Evolutionary conservation across 2,329 filamentous ascomycete species (phyloP).

Genomic region (Xylaria polymorpha): DNA sequence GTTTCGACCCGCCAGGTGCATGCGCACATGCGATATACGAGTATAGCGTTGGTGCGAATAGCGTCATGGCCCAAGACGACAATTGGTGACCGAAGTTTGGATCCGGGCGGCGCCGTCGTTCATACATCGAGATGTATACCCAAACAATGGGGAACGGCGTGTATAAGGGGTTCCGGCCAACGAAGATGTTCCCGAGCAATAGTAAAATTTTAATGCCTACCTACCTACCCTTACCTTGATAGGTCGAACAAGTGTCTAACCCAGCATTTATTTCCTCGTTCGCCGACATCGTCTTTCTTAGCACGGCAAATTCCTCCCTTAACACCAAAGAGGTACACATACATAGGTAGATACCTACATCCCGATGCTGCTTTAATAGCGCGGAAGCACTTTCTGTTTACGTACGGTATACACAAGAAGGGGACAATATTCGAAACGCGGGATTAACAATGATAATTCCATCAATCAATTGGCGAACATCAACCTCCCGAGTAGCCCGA

Average conservation of each 20-base stretch:
- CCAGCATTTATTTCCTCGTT: neutral
- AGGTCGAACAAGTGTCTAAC: neutral
- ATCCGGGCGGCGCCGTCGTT: neutral
- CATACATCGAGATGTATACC: neutral
- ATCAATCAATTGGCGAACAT: neutral
- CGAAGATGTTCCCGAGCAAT: neutral
- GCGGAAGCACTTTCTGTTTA: neutral
- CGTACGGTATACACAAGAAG: neutral
- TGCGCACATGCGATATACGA: neutral
- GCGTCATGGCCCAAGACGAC: neutral
- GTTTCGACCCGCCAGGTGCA: neutral
- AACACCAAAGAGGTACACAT: too few relatives aligned
- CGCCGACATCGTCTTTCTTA: neutral
- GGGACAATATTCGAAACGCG: neutral
- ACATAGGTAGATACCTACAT: neutral
- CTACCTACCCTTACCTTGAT: neutral
- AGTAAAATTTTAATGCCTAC: neutral
- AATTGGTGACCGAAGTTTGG: neutral
- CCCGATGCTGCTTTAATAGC: neutral
- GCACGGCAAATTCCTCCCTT: too few relatives aligned
- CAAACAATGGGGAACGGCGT: neutral
- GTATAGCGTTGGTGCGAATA: neutral
- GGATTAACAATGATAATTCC: too few relatives aligned
- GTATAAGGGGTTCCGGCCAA: neutral
- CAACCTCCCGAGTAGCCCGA: neutral